Evolutionary conservation across 257 asterid genomes (phyloP).

Genomic region (Echites panduratus): DNA sequence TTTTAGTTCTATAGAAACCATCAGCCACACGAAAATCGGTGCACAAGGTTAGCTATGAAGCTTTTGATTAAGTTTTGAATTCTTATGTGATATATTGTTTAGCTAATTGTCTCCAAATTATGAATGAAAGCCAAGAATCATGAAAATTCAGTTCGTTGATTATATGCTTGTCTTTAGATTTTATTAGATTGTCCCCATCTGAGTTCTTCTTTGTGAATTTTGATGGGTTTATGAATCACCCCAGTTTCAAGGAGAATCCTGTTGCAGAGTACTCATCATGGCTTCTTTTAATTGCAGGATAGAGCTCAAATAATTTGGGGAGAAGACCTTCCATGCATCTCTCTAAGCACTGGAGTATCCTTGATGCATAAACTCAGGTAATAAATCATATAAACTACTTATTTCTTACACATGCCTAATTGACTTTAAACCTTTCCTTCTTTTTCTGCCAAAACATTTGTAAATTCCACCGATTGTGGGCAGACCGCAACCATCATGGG

Average conservation of each 20-base stretch:
- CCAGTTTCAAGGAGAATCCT: neutral
- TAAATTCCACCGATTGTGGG: neutral
- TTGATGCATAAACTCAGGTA: constrained; percentile 88
- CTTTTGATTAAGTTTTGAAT: neutral
- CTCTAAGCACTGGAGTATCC: constrained; percentile 70
- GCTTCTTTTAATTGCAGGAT: constrained; percentile 38
- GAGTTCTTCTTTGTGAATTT: neutral
- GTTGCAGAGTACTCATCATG: neutral
- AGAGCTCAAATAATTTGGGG: constrained; percentile 61
- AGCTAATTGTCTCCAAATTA: neutral
- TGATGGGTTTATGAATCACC: neutral
- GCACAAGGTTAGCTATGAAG: neutral
- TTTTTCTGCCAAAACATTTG: neutral
- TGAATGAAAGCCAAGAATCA: neutral
- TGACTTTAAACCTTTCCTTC: neutral
- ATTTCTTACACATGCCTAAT: neutral
- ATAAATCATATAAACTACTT: neutral
- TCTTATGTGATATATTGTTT: neutral
- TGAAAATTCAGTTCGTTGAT: neutral
- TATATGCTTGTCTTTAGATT: neutral
- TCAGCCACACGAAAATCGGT: neutral
- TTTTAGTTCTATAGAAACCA: neutral
- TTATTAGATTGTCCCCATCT: neutral
- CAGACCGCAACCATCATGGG: constrained; percentile 98
- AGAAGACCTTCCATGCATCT: constrained; percentile 67